Conservation (phyloP, 441 rosid genomes). For the Gossypium aridum region DNA sequence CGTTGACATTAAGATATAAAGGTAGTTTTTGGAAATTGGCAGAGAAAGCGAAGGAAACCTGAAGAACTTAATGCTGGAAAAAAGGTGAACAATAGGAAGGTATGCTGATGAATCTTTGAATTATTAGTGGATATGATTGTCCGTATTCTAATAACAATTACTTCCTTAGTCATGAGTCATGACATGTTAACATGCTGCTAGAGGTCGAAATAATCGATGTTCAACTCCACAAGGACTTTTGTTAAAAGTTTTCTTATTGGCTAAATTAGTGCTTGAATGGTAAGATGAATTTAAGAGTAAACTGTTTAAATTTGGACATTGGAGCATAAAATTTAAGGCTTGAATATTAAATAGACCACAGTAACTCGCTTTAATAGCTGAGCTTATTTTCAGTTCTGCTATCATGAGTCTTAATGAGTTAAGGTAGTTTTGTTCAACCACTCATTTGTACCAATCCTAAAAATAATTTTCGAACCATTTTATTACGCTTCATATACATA, state of each 20-base stretch:
- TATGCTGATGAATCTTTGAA: constrained; percentile 20
- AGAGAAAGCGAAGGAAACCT: constrained; percentile 89
- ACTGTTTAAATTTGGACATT: neutral
- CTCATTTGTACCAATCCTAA: neutral
- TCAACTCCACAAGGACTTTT: neutral
- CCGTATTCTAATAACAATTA: neutral
- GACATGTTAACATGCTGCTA: neutral
- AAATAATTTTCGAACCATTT: neutral
- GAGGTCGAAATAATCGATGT: neutral
- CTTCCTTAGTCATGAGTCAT: neutral
- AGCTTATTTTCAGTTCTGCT: neutral
- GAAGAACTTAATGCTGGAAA: constrained; percentile 59
- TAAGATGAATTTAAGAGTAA: neutral
- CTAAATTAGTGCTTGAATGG: neutral
- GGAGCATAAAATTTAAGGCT: neutral
- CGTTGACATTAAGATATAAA: neutral
- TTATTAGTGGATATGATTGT: neutral
- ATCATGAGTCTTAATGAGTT: neutral
- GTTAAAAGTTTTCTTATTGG: neutral
- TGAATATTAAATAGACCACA: neutral
- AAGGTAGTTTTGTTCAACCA: neutral
- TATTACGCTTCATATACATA: neutral
- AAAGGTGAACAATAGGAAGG: constrained; percentile 64
- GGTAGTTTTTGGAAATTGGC: constrained; percentile 23
- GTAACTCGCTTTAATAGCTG: neutral